Conservation (phyloP, 1,139 yeast species). For the Meyerozyma elateridarum region DNA sequence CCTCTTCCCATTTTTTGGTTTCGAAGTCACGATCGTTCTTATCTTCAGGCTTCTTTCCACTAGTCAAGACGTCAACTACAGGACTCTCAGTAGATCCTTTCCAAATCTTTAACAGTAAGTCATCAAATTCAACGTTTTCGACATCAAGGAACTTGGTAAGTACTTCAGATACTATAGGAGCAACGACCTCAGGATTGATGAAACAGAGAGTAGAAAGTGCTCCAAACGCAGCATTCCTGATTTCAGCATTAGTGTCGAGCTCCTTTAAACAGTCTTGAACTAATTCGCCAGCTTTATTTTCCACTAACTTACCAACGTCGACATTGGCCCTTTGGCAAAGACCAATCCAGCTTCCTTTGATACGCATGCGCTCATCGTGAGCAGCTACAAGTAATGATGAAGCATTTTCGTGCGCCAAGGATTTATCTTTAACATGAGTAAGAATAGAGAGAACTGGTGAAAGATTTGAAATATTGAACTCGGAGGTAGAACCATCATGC, state of each 20-base stretch:
- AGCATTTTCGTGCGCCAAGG: constrained; percentile 25
- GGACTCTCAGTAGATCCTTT: constrained; percentile 62
- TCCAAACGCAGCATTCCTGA: constrained; percentile 45
- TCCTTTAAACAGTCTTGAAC: constrained; percentile 27
- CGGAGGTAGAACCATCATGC: constrained; percentile 14
- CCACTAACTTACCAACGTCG: constrained; percentile 42
- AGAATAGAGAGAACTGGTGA: constrained; percentile 43
- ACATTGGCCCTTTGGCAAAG: constrained; percentile 50
- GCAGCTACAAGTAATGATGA: constrained; percentile 48
- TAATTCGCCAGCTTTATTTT: constrained; percentile 20
- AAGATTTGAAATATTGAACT: constrained; percentile 22
- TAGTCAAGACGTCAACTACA: constrained; percentile 57
- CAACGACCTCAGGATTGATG: constrained; percentile 58
- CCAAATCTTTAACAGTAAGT: constrained; percentile 52
- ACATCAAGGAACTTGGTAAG: constrained; percentile 42
- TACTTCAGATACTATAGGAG: constrained; percentile 44
- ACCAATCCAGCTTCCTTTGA: constrained; percentile 75
- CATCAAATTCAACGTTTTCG: constrained; percentile 22
- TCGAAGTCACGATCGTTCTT: constrained; percentile 82
- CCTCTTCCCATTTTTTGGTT: constrained; percentile 86
- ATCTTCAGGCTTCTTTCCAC: constrained; percentile 34
- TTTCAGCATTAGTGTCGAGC: constrained; percentile 14
- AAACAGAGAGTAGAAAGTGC: constrained; percentile 67
- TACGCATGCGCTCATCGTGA: constrained; percentile 42
- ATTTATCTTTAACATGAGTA: constrained; percentile 28